Base-by-base conservation (phyloP, 192 early-diverging fungal genomes). In the Diversispora eburnea region DNA sequence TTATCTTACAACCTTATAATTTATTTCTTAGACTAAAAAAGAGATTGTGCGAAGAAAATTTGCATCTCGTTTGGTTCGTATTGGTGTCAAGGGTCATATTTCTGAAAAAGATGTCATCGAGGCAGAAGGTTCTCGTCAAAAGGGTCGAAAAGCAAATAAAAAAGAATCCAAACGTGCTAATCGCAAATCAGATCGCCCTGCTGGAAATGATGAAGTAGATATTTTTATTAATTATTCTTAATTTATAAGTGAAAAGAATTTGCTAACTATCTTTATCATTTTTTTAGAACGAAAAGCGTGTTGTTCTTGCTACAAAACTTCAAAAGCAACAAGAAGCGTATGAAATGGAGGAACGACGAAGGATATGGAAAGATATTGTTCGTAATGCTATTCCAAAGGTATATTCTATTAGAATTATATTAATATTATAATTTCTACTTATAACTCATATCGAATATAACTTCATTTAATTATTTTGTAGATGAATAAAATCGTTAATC, bases 401-500 rank as follows among this genome's bases (percentile, higher is more conserved):
- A 71, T 20, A 57, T 55, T 8, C 20, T n/a, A 7, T 48, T 39
- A 6, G 3, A 41, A 20, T 51, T 17, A 12, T 4, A 3, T 25
- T 41, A 2, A 12, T n/a, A 47, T 60, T 51, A 56, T 61, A 39
- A 33, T 67, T 65, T 57, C 58, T 61, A 63, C 8, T n/a, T 13
- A 9, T 7, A 68, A 57, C 55, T 55, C 7, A 9, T 7, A 68
- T 59, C 59, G 60, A 67, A 13, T n/a, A 17, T 43, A 55, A 4
- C 41, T 33, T 25, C 3, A 0, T 57, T 68, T 42, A 17, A 52
- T 3, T 58, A 47, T 68, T 62, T 52, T 63, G 33, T 73, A 83
- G 83, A 79, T 85, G 70, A 68, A 80, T 39, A 83, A 84, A 33
- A 84, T 88, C 63, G 70, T 88, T 3, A 73, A 79, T 55, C 79